Percentiles rank a stretch among this genome's conserved stretches.
phyloP scores from a whole-genome alignment of 2,329 filamentous ascomycete species.

The Colletotrichum orchidophilum region DNA sequence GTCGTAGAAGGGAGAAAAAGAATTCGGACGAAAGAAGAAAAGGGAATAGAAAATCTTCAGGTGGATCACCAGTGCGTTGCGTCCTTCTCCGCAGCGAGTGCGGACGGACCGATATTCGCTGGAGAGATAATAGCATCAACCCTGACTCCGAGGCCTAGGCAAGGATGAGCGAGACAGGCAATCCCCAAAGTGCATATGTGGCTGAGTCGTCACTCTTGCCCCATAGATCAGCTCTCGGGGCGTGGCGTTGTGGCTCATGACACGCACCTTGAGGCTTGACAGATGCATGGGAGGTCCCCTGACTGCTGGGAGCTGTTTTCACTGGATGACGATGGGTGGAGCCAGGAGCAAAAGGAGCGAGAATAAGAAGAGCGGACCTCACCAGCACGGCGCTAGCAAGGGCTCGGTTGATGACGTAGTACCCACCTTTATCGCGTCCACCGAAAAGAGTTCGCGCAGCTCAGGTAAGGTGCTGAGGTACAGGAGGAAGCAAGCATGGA shows the following conservation, averaged over 20 bases:
- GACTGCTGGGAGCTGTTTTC: not conserved
- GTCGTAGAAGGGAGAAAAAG: not conserved
- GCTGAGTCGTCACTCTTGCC: conserved; percentile 24
- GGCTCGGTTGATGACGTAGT: conserved; percentile 31
- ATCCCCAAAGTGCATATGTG: conserved; percentile 6
- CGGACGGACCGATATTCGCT: conserved; percentile 20
- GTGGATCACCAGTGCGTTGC: not conserved
- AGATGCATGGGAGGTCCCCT: not conserved
- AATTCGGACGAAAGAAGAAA: not conserved
- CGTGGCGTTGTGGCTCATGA: conserved; percentile 31
- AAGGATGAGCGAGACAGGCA: conserved; percentile 9
- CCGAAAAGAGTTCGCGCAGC: conserved; percentile 18
- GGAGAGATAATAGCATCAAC: conserved; percentile 18
- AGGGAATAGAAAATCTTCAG: not conserved
- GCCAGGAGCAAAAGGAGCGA: conserved; percentile 12
- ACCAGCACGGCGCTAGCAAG: conserved; percentile 5
- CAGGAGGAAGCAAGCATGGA: not conserved
- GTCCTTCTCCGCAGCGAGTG: conserved; percentile 1
- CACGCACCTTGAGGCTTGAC: not conserved
- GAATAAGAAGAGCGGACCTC: conserved; percentile 13
- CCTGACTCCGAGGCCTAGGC: not conserved
- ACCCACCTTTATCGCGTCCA: conserved; percentile 13
- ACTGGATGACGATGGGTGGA: conserved; percentile 14
- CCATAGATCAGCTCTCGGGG: conserved; percentile 8
- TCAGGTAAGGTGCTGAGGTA: conserved; percentile 1